Evolutionary conservation across 2,329 filamentous ascomycete genomes (phyloP).

Genomic region (Ophiostoma himal-ulmi): DNA sequence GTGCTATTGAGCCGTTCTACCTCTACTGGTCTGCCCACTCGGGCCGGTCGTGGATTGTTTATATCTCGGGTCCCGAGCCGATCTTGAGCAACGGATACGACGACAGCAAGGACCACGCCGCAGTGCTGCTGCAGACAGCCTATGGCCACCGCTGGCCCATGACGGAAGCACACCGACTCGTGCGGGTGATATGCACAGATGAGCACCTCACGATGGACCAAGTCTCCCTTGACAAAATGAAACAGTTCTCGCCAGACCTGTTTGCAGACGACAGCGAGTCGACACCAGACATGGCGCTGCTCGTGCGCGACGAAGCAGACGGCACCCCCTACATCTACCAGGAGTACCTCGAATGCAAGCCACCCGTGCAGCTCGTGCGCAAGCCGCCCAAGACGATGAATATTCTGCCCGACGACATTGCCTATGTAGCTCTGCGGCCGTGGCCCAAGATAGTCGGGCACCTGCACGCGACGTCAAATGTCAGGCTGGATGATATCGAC

Average conservation of each 20-base stretch:
- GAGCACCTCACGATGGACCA: constrained; percentile 30
- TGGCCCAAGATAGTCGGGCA: constrained; percentile 56
- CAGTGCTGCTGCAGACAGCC: constrained; percentile 42
- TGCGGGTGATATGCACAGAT: constrained; percentile 37
- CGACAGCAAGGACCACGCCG: constrained; percentile 39
- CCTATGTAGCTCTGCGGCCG: constrained; percentile 45
- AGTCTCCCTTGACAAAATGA: constrained; percentile 29
- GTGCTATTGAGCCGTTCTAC: constrained; percentile 33
- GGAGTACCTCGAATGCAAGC: constrained; percentile 41
- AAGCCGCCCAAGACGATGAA: constrained; percentile 35
- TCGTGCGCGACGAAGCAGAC: constrained; percentile 38
- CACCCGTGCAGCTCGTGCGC: constrained; percentile 38
- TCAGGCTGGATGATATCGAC: constrained; percentile 13
- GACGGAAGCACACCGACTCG: constrained; percentile 37
- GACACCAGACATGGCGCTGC: constrained; percentile 26
- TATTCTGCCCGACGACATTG: constrained; percentile 38
- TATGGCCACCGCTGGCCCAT: constrained; percentile 44
- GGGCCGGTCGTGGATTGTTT: constrained; percentile 35
- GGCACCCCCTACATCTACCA: constrained; percentile 40
- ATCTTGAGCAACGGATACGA: neutral
- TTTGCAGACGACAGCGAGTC: neutral
- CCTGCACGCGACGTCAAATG: constrained; percentile 39
- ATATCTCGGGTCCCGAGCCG: constrained; percentile 26
- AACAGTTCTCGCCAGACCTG: constrained; percentile 12
- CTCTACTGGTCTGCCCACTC: constrained; percentile 38